Evolutionary conservation across 805 yeast species (phyloP), one percentile per base, ranked within the genome.

Genomic region (Hyphopichia homilentoma): DNA sequence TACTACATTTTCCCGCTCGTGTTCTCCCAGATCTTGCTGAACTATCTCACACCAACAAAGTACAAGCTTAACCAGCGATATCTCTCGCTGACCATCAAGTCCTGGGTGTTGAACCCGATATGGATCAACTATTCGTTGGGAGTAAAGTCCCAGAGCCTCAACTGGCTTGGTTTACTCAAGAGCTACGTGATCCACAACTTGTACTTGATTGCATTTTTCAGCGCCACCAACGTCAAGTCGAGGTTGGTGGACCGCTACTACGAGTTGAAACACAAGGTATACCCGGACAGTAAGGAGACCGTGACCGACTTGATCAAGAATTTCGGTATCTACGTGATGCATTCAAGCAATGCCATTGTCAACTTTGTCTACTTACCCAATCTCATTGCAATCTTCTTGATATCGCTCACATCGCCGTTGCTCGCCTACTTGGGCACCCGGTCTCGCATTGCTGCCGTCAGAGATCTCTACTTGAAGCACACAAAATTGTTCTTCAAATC

Each of bases 111-210:
- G 35, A 59, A 62, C 33, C 70, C 72, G 1, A 61, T 66, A 30
- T 66, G 72, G 72, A 54, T 51, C 32, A 60, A 63, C 37, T 65
- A 51, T 37, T 43, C 56, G 18, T 41, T 62, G 32, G 61, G 63
- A 6, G 47, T 44, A 12, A 41, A 39, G 7, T 30, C 44, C 14
- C 53, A 48, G 20, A 25, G 46, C 12, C 20, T 66, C 18, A 45
- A 57, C 21, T 62, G 63, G 61, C 12, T 39, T 6, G 59, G 64
- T 3, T 38, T 64, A 18, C 17, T 48, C 3, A 33, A 36, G 19
- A 48, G 49, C 21, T 65, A 65, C 35, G 24, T 45, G 7, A 25
- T 38, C 4, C 65, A 57, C 35, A 57, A 61, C 35, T 30, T 40
- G 7, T 30, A 38, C 2, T 31, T 63, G 2, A 32, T 46, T 8